These are phyloP conservation scores for Pseudogymnoascus sp. DNA, from an alignment of 2,329 filamentous ascomycete genomes.

Conservation along the genomic window DNA sequence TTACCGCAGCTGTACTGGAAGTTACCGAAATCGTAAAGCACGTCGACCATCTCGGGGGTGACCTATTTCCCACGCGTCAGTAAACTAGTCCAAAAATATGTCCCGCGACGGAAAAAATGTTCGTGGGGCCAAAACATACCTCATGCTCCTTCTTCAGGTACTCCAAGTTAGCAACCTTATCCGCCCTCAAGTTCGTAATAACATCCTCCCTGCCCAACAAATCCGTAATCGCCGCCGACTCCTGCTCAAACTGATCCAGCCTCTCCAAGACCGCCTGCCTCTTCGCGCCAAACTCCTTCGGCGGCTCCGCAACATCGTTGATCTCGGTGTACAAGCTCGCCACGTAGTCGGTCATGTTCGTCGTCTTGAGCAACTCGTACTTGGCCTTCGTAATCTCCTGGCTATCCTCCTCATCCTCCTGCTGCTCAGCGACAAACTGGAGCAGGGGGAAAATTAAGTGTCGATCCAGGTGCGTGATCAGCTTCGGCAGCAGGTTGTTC, in stretches of 20 bases:
- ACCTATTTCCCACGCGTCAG: slow-evolving; percentile 44
- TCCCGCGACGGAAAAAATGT: not conserved
- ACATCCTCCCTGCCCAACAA: slow-evolving; percentile 84
- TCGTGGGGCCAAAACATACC: slow-evolving; percentile 43
- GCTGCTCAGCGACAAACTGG: slow-evolving; percentile 75
- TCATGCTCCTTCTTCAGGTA: slow-evolving; percentile 95
- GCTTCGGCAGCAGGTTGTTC: slow-evolving; percentile 64
- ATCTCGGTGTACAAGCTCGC: slow-evolving; percentile 87
- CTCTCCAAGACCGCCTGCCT: slow-evolving; percentile 79
- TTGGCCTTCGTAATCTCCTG: slow-evolving; percentile 76
- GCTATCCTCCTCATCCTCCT: slow-evolving; percentile 60
- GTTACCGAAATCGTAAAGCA: slow-evolving; percentile 89
- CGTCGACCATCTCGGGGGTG: slow-evolving; percentile 90
- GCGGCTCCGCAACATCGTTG: slow-evolving; percentile 68
- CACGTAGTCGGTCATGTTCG: slow-evolving; percentile 98
- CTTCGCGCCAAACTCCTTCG: slow-evolving; percentile 82
- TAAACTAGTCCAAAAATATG: not conserved
- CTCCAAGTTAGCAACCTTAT: slow-evolving; percentile 98
- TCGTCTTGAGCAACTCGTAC: slow-evolving; percentile 89
- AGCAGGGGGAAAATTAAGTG: slow-evolving; percentile 95
- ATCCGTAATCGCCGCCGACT: slow-evolving; percentile 81
- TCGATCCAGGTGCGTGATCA: slow-evolving; percentile 87
- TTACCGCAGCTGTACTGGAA: slow-evolving; percentile 98
- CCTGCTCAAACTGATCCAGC: slow-evolving; percentile 76
- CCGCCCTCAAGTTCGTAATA: slow-evolving; percentile 80